Conservation (phyloP, 2,329 filamentous ascomycete species). For the Penicillium sp. region DNA sequence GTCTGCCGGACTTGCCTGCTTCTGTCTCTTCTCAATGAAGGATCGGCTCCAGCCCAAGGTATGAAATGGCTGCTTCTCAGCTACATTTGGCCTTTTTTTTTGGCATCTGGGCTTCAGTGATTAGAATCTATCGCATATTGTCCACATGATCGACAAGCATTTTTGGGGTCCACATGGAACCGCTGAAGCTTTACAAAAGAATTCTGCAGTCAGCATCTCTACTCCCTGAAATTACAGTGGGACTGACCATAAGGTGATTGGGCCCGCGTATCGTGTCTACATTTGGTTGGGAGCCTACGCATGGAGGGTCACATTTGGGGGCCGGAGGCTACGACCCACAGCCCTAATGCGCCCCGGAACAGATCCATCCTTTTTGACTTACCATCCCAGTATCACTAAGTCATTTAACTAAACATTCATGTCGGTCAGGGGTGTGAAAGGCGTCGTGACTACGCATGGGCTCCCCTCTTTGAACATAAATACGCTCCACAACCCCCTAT, state of each 20-base stretch:
- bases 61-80: background rate
- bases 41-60: background rate
- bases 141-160: background rate
- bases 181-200: background rate
- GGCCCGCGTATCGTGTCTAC: background rate
- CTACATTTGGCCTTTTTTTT: too few relatives aligned
- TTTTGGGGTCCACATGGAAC: background rate
- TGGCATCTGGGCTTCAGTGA: too few relatives aligned
- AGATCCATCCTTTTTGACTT: background rate
- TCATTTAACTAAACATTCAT: background rate
- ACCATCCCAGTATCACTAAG: background rate
- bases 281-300: background rate
- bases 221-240: background rate
- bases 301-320: background rate
- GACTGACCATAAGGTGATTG: background rate
- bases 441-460: background rate
- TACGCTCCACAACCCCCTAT: background rate
- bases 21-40: background rate
- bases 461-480: background rate
- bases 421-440: background rate
- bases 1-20: background rate
- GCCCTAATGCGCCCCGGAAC: background rate
- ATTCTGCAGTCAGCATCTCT: background rate
- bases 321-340: background rate
- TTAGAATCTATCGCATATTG: too few relatives aligned